These are phyloP conservation scores for Fraxinus angustifolia DNA, from an alignment of 305 asterid genomes.

Conservation along the genomic window DNA sequence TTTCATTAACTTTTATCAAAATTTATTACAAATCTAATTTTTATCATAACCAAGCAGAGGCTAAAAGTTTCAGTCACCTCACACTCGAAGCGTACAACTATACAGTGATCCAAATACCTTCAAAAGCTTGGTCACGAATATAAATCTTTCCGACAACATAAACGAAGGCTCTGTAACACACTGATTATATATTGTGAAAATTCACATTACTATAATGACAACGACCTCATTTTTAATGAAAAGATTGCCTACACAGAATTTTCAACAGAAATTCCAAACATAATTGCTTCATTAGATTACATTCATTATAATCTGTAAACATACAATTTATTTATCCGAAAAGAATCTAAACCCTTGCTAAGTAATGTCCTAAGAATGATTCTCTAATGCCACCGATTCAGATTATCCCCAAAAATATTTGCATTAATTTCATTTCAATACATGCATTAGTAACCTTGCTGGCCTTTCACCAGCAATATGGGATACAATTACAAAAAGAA, in stretches of 20 bases:
- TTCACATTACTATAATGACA: too few relatives aligned
- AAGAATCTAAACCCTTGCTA: background rate
- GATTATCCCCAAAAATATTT: background rate
- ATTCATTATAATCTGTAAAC: background rate
- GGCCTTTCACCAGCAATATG: too few relatives aligned
- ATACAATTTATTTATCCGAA: background rate
- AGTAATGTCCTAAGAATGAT: background rate
- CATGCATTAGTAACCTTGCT: background rate
- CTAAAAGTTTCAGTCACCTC: background rate
- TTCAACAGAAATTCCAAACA: background rate
- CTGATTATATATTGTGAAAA: too few relatives aligned
- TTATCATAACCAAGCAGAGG: too few relatives aligned
- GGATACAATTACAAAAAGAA: too few relatives aligned
- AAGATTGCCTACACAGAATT: background rate
- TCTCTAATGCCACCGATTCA: background rate
- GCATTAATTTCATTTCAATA: background rate
- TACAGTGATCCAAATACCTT: background rate
- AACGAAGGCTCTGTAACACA: background rate
- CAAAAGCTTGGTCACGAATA: background rate
- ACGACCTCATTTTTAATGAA: too few relatives aligned
- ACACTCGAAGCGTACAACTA: background rate
- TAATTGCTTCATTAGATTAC: background rate
- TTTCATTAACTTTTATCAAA: too few relatives aligned
- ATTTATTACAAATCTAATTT: too few relatives aligned
- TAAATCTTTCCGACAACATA: background rate